Evolutionary conservation across 495 filamentous ascomycete genomes (phyloP).

Genomic region (Arthonia radiata): DNA sequence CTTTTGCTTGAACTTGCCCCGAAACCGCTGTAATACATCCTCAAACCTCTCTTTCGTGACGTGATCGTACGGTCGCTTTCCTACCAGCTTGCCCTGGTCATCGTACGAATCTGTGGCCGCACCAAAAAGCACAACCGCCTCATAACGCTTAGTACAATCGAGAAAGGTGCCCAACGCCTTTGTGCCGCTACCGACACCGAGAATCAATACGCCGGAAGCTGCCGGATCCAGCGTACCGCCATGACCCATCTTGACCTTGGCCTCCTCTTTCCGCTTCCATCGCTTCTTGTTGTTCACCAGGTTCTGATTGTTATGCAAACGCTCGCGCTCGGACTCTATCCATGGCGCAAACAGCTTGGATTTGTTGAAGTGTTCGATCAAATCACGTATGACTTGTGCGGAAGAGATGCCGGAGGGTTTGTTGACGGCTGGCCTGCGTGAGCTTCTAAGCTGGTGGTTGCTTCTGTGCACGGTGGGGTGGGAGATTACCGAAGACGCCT

Average conservation of each 20-base stretch:
- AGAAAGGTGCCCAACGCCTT: constrained; percentile 58
- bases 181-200: constrained; percentile 71
- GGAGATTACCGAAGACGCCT: constrained; percentile 40
- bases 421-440: constrained; percentile 45
- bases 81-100: constrained; percentile 53
- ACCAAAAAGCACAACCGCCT: constrained; percentile 70
- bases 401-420: constrained; percentile 71
- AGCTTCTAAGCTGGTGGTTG: background rate
- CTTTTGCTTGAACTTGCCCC: constrained; percentile 71
- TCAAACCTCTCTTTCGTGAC: constrained; percentile 58
- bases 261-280: constrained; percentile 20
- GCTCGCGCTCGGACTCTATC: constrained; percentile 30
- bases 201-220: constrained; percentile 74
- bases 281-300: constrained; percentile 26
- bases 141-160: constrained; percentile 76
- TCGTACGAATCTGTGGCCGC: constrained; percentile 88
- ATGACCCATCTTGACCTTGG: constrained; percentile 83
- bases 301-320: constrained; percentile 17
- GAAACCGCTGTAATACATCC: constrained; percentile 46
- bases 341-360: constrained; percentile 53
- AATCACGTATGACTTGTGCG: constrained; percentile 63
- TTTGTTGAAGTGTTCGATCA: constrained; percentile 59
- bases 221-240: constrained; percentile 89
- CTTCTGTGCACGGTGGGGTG: no score
- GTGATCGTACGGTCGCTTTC: constrained; percentile 44